phyloP scores from a whole-genome alignment of 2,329 filamentous ascomycete species.

The Penicillium expansum region DNA sequence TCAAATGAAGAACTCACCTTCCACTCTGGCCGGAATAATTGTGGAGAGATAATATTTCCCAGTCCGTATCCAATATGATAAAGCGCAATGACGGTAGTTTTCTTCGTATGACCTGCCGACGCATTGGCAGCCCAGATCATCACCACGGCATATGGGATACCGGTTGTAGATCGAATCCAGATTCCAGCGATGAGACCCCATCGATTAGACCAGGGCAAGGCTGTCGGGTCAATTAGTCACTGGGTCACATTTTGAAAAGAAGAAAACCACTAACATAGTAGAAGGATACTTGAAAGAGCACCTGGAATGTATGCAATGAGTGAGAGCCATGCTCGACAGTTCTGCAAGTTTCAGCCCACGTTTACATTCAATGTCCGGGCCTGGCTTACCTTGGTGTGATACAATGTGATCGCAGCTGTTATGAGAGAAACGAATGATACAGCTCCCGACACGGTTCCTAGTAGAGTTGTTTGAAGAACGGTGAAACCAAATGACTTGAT shows the following conservation, averaged over 20 bases:
- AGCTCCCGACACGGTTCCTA: constrained; percentile 26
- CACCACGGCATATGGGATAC: constrained; percentile 40
- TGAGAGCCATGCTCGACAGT: constrained; percentile 24
- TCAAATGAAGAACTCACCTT: constrained; percentile 15
- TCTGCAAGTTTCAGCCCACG: not conserved
- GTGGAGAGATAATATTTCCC: constrained; percentile 46
- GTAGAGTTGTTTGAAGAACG: constrained; percentile 23
- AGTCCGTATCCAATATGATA: constrained; percentile 38
- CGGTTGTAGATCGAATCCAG: constrained; percentile 40
- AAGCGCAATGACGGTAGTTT: constrained; percentile 34
- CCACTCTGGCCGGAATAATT: constrained; percentile 40
- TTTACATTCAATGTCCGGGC: not conserved
- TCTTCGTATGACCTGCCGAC: constrained; percentile 45
- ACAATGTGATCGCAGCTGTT: constrained; percentile 29
- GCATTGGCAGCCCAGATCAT: constrained; percentile 43
- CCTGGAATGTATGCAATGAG: constrained; percentile 36
- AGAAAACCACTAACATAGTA: constrained; percentile 21
- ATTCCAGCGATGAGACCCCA: constrained; percentile 39
- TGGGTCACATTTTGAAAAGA: not conserved
- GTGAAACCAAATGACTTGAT: constrained; percentile 48
- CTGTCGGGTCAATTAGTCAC: not conserved
- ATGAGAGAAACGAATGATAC: constrained; percentile 29
- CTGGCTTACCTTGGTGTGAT: constrained; percentile 28
- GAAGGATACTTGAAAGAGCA: constrained; percentile 38
- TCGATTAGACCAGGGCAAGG: constrained; percentile 39